Percentiles rank a stretch among this genome's conserved stretches.
Conservation (phyloP, 108 stramenopile genomes). For the Pelagomonas calceolata region DNA sequence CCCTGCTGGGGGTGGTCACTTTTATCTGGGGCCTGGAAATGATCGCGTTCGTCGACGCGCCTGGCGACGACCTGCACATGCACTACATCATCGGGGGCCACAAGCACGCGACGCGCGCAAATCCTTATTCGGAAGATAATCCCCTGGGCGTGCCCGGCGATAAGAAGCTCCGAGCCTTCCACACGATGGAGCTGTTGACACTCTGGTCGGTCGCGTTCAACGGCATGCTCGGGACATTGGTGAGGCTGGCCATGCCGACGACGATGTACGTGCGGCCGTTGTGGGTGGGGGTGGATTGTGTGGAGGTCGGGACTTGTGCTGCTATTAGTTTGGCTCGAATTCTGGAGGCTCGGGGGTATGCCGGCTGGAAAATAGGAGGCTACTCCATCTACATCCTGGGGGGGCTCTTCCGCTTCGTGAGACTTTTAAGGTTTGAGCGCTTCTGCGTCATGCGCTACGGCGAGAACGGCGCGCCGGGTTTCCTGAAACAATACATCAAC, state of each 20-base stretch:
- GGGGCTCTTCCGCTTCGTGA: neutral
- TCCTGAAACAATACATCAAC: neutral
- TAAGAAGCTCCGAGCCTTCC: neutral
- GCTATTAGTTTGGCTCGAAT: neutral
- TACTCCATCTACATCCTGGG: neutral
- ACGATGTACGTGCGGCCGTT: neutral
- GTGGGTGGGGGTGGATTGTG: neutral
- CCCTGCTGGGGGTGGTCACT: neutral
- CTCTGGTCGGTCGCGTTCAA: neutral
- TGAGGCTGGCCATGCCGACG: neutral
- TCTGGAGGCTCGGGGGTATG: neutral
- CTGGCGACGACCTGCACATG: neutral
- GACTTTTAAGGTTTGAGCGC: neutral
- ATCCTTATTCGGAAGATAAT: neutral
- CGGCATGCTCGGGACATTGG: neutral
- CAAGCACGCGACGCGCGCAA: neutral
- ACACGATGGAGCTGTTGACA: neutral
- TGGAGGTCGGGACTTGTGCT: neutral
- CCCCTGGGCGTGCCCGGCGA: neutral
- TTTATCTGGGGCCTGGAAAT: neutral
- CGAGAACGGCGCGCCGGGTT: neutral
- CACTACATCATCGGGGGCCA: neutral
- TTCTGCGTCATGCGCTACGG: neutral
- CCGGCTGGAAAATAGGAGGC: neutral
- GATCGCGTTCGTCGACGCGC: neutral